Conservation (phyloP, 2,329 filamentous ascomycete species). For the Alternaria metachromatica region DNA sequence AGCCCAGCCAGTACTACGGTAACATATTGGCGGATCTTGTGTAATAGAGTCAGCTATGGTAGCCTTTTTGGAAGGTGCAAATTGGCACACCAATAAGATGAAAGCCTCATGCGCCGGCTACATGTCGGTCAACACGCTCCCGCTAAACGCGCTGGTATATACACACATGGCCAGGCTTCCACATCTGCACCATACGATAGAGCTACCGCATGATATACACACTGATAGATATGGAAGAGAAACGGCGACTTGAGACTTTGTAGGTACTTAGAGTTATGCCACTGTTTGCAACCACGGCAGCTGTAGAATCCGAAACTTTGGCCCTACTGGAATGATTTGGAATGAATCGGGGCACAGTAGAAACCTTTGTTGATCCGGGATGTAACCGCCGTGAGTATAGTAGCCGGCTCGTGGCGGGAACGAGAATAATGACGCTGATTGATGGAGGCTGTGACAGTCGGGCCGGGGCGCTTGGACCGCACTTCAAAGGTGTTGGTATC, state of each 20-base stretch:
- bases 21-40: conserved; percentile 24
- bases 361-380: conserved; percentile 27
- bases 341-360: conserved; percentile 31
- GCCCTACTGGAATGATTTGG: conserved; percentile 22
- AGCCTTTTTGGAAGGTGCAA: conserved; percentile 5
- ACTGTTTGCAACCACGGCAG: conserved; percentile 12
- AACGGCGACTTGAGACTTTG: conserved; percentile 30
- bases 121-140: conserved; percentile 10
- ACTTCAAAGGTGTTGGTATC: conserved; percentile 24
- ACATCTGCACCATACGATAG: conserved; percentile 25
- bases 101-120: conserved; percentile 13
- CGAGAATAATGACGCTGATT: conserved; percentile 25
- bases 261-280: conserved; percentile 5
- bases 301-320: conserved; percentile 9
- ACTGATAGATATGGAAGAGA: conserved; percentile 27
- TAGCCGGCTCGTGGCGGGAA: conserved; percentile 37
- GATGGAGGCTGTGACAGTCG: conserved; percentile 13
- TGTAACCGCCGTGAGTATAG: conserved; percentile 27
- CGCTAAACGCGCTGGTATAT: conserved; percentile 11
- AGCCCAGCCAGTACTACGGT: conserved; percentile 16
- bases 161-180: conserved; percentile 6
- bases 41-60: conserved; percentile 30
- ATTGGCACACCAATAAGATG: conserved; percentile 9
- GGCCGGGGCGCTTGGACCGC: conserved; percentile 25
- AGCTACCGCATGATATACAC: conserved; percentile 15